Percentiles rank a stretch among this genome's conserved stretches.
phyloP scores from a whole-genome alignment of 2,329 filamentous ascomycete species.

The Aspergillus udagawae region DNA sequence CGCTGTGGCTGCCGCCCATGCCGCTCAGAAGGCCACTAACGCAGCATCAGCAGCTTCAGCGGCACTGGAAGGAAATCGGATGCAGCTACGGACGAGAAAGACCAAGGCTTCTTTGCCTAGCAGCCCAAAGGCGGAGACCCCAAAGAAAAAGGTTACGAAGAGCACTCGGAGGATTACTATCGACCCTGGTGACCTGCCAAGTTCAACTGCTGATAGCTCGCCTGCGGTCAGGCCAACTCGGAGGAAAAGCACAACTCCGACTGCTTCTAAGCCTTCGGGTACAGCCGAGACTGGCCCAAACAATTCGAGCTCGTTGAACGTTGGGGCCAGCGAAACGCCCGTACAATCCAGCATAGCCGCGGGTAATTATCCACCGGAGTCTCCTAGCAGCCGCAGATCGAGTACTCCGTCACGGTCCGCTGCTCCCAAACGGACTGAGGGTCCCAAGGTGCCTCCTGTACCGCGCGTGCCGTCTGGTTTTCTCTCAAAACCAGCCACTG shows the following conservation, averaged over 20 bases:
- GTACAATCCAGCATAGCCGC: constrained; percentile 17
- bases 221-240: constrained; percentile 20
- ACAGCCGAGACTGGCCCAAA: neutral
- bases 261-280: neutral
- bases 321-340: neutral
- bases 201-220: constrained; percentile 22
- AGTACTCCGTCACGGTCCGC: constrained; percentile 46
- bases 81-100: constrained; percentile 71
- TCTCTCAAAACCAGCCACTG: constrained; percentile 16
- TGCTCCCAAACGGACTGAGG: constrained; percentile 32
- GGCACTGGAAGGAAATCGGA: constrained; percentile 53
- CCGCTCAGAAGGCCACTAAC: constrained; percentile 31
- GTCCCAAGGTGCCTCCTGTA: constrained; percentile 38
- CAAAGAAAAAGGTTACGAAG: constrained; percentile 48
- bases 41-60: constrained; percentile 4
- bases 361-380: constrained; percentile 24
- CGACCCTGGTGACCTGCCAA: constrained; percentile 47
- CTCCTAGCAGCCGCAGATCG: constrained; percentile 57
- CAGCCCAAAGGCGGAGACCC: constrained; percentile 52
- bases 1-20: constrained; percentile 40
- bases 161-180: constrained; percentile 60
- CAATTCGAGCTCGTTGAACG: constrained; percentile 3
- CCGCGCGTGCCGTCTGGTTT: constrained; percentile 40
- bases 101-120: constrained; percentile 41
- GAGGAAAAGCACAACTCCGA: constrained; percentile 25